Conservation (phyloP, 2,329 filamentous ascomycete genomes). For the Ophiostoma triangulosporum region DNA sequence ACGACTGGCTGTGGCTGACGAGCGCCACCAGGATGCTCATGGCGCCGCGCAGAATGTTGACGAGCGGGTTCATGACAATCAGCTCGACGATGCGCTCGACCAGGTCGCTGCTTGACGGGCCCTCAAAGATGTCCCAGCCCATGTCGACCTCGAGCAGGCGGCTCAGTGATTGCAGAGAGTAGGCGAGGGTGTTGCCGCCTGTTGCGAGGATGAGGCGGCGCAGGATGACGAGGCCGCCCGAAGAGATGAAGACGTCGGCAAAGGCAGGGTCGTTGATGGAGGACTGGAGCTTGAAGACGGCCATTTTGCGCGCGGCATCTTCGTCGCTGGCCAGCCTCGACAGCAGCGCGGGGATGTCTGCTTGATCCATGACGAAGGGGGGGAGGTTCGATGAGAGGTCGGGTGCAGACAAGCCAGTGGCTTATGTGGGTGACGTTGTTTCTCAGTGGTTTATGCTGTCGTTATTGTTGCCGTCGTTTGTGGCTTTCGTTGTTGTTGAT, state of each 20-base stretch:
- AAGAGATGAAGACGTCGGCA: slow-evolving; percentile 88
- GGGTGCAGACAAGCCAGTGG: too few species aligned
- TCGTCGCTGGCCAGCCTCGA: slow-evolving; percentile 54
- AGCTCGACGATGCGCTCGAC: slow-evolving; percentile 73
- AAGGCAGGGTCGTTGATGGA: slow-evolving; percentile 94
- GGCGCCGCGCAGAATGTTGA: slow-evolving; percentile 91
- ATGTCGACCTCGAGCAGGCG: slow-evolving; percentile 89
- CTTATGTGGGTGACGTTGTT: too few species aligned
- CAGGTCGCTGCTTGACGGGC: slow-evolving; percentile 47
- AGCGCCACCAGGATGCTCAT: slow-evolving; percentile 94
- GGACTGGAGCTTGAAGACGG: slow-evolving; percentile 92
- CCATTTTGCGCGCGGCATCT: slow-evolving; percentile 94
- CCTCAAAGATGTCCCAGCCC: slow-evolving; percentile 83
- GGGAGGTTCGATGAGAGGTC: background rate
- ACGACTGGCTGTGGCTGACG: slow-evolving; percentile 69
- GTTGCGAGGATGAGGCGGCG: slow-evolving; percentile 72
- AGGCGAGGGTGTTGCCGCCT: slow-evolving; percentile 87
- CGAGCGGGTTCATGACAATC: slow-evolving; percentile 85
- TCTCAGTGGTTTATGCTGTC: background rate
- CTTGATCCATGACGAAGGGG: slow-evolving; percentile 42
- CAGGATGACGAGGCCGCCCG: slow-evolving; percentile 70
- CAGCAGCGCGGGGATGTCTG: slow-evolving; percentile 51
- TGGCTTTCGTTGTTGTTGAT: background rate
- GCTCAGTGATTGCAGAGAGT: slow-evolving; percentile 79
- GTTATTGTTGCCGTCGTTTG: too few species aligned